Conservation (phyloP, 1,284 basidiomycete species). For the Athelia psychrophila region DNA sequence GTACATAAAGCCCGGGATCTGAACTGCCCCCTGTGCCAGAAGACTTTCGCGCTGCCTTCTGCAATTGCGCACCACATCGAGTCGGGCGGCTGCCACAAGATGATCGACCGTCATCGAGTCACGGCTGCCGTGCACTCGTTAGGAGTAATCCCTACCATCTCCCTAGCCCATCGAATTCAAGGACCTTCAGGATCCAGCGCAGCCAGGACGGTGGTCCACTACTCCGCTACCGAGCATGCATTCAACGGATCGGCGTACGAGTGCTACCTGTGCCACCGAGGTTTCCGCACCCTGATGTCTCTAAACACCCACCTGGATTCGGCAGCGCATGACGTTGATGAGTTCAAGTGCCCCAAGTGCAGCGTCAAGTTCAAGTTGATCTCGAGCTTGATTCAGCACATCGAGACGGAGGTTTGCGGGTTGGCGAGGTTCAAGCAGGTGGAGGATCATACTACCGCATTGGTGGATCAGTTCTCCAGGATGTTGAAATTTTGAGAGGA, state of each 20-base stretch:
- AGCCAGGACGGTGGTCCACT: conserved; percentile 10
- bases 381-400: conserved; percentile 37
- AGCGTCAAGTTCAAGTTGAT: conserved; percentile 29
- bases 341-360: conserved; percentile 43
- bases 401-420: conserved; percentile 37
- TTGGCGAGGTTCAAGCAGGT: conserved; percentile 27
- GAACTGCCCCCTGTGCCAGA: conserved; percentile 30
- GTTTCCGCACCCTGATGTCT: conserved; percentile 24
- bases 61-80: conserved; percentile 37
- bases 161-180: conserved; percentile 23
- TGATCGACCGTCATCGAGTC: conserved; percentile 31
- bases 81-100: conserved; percentile 26
- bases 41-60: conserved; percentile 30
- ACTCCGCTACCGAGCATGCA: conserved; percentile 29
- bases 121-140: conserved; percentile 30
- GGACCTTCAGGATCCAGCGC: conserved; percentile 11
- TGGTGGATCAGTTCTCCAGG: conserved; percentile 21
- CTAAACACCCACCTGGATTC: conserved; percentile 41
- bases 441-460: conserved; percentile 15
- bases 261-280: conserved; percentile 36
- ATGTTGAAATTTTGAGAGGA: background rate
- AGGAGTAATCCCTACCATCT: conserved; percentile 31
- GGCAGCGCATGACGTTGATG: conserved; percentile 35
- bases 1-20: conserved; percentile 20
- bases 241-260: conserved; percentile 38